phyloP scores from a whole-genome alignment of 2,329 filamentous ascomycete species.

The Coleophoma eucalyptorum region DNA sequence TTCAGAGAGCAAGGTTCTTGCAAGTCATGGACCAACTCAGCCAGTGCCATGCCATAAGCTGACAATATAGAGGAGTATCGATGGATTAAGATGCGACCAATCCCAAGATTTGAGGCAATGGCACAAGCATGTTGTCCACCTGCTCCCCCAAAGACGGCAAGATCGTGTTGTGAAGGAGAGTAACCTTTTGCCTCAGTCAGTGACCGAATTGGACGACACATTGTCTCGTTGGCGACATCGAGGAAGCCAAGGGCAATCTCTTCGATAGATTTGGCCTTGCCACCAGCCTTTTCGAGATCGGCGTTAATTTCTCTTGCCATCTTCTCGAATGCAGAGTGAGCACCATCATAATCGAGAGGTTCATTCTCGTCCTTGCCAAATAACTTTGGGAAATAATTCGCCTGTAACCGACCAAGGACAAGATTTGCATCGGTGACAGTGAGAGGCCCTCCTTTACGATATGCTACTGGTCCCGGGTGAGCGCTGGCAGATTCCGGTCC shows the following conservation, averaged over 20 bases:
- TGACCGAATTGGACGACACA: conserved; percentile 84
- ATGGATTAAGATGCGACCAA: conserved; percentile 82
- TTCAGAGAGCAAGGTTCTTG: too few species aligned
- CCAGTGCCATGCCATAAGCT: too few species aligned
- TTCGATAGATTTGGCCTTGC: conserved; percentile 65
- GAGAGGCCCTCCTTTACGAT: conserved; percentile 81
- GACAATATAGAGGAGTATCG: conserved; percentile 71
- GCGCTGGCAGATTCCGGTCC: conserved; percentile 64
- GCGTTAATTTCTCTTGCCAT: conserved; percentile 73
- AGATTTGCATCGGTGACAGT: conserved; percentile 92
- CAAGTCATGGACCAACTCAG: too few species aligned
- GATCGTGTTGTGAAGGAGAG: conserved; percentile 78
- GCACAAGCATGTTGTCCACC: conserved; percentile 88
- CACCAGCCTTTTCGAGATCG: conserved; percentile 47
- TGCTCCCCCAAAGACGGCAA: conserved; percentile 88
- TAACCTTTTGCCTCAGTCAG: conserved; percentile 89
- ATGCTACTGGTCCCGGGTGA: conserved; percentile 85
- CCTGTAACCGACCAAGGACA: conserved; percentile 75
- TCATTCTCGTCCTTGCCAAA: conserved; percentile 86
- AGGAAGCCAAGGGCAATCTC: conserved; percentile 53
- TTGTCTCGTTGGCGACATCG: conserved; percentile 87
- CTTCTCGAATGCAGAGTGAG: conserved; percentile 68
- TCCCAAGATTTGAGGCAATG: conserved; percentile 78
- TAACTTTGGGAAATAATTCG: conserved; percentile 90
- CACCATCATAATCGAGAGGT: conserved; percentile 71